phyloP scores from a whole-genome alignment of 2,329 filamentous ascomycete species.

The Phyllosticta citribraziliensis region DNA sequence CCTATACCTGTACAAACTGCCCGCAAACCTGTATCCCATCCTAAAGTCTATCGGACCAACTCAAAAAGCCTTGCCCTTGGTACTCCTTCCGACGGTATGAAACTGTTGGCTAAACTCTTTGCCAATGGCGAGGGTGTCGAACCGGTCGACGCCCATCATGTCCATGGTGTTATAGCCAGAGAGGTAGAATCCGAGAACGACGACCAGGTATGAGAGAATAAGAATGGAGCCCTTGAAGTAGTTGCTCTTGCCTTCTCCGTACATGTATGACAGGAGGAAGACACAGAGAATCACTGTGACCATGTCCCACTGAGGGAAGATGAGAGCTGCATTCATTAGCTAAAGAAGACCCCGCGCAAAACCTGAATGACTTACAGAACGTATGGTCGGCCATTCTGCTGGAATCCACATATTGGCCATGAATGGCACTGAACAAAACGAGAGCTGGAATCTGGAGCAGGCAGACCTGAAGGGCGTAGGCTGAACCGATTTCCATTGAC shows the following conservation, averaged over 20 bases:
- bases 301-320: slow-evolving; percentile 99
- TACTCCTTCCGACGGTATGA: slow-evolving; percentile 5
- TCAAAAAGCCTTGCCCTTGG: slow-evolving; percentile 5
- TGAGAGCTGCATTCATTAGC: slow-evolving; percentile 47
- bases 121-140: slow-evolving; percentile 26
- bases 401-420: slow-evolving; percentile 48
- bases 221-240: slow-evolving; percentile 99
- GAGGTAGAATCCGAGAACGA: slow-evolving; percentile 85
- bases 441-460: slow-evolving; percentile 87
- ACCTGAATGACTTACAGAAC: slow-evolving; percentile 44
- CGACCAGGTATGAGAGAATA: slow-evolving; percentile 84
- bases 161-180: slow-evolving; percentile 54
- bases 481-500: slow-evolving; percentile 97
- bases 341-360: background rate
- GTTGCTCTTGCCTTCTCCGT: slow-evolving; percentile 97
- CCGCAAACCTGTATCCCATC: background rate
- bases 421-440: slow-evolving; percentile 79
- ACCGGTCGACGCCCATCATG: slow-evolving; percentile 24
- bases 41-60: background rate
- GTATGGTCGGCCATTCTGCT: slow-evolving; percentile 50
- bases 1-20: background rate
- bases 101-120: slow-evolving; percentile 11
- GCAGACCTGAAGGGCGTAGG: slow-evolving; percentile 93
- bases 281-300: slow-evolving; percentile 92
- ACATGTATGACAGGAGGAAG: slow-evolving; percentile 93